Evolutionary conservation across 768 basidiomycete species (phyloP), one percentile per base, ranked within the genome.

Genomic region (Lyophyllum semitale): DNA sequence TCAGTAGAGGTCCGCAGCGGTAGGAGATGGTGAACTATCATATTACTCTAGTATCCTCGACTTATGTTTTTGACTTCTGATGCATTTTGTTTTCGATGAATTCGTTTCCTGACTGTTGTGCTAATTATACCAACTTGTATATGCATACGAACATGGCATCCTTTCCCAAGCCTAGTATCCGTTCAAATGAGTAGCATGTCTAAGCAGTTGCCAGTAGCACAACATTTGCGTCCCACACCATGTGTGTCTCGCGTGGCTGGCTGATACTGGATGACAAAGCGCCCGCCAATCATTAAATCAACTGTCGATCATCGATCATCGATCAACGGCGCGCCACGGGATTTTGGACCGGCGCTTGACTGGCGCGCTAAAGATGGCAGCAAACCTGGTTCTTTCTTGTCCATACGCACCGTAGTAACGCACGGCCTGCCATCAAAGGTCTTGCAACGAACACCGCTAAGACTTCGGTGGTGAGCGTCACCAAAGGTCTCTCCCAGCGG

Each of bases 1-100:
- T 61, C 48, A 53, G 56, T 54, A 63, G 58, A 64, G 59, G 62
- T 23, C 54, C 55, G 50, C 58, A 55, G 35, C 61, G 61, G 49
- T 63, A 65, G 43, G 27, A 29, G 18, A 45, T 42, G 13, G 6
- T 41, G 26, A n/a, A 45, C n/a, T 46, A 18, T 51, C 44, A 35
- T 37, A 29, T 43, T 47, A 25, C 25, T 41, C 26, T 9, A 9
- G 18, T 30, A n/a, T 4, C 32, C 18, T 48, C 20, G 44, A 6
- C 23, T 44, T 13, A 25, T 42, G n/a, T 35, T 29, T 25, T 38
- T 33, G 27, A 25, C 30, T 41, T n/a, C 12, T 29, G 22, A 41
- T 51, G 32, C 40, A 20, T n/a, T 8, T 49, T 40, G 33, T 49
- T 49, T 13, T 41, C 33, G 40, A 38, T 29, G 27, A 27, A 26